phyloP scores from a whole-genome alignment of 2,329 filamentous ascomycete species.

The Colletotrichum sp. region DNA sequence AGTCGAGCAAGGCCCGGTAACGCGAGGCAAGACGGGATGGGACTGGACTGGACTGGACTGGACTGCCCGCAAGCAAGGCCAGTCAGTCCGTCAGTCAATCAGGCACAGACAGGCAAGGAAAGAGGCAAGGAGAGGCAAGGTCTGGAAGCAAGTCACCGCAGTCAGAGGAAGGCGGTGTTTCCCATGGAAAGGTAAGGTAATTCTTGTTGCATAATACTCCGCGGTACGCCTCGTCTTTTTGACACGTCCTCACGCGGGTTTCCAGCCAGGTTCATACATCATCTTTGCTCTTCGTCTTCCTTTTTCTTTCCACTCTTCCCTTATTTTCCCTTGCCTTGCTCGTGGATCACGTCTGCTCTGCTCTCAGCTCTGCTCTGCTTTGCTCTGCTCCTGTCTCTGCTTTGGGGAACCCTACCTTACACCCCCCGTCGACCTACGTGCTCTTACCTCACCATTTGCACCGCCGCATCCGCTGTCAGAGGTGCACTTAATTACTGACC shows the following conservation, averaged over 20 bases:
- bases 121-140: neutral
- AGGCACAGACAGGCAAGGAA: neutral
- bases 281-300: neutral
- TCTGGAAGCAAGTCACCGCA: neutral
- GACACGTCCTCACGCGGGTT: slow-evolving; percentile 4
- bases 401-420: neutral
- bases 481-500: neutral
- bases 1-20: neutral
- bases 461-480: neutral
- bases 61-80: neutral
- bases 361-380: neutral
- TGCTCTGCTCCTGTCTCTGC: neutral
- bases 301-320: neutral
- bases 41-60: neutral
- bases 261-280: slow-evolving; percentile 6
- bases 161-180: slow-evolving; percentile 7
- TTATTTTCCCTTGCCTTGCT: neutral
- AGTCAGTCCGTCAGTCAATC: neutral
- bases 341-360: neutral
- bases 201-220: slow-evolving; percentile 17
- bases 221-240: slow-evolving; percentile 14
- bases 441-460: neutral
- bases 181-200: neutral
- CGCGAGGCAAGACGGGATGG: neutral
- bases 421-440: neutral